Evolutionary conservation across 805 yeast genomes (phyloP).

Genomic region (Martiniozyma abietophila): DNA sequence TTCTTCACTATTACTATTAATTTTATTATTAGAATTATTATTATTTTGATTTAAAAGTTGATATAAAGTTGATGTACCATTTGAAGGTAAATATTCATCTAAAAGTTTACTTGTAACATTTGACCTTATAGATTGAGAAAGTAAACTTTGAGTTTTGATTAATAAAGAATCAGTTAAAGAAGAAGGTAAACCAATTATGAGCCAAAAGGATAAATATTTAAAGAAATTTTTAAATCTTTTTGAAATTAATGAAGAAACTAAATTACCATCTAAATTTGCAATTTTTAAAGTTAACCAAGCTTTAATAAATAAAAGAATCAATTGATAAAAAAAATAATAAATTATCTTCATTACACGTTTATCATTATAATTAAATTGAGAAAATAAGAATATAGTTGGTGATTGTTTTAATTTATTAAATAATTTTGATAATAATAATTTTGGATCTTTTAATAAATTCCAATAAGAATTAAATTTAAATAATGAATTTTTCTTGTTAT

Average conservation of each 20-base stretch:
- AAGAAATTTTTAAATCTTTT: constrained; percentile 58
- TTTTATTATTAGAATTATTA: constrained; percentile 8
- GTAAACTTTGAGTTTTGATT: constrained; percentile 46
- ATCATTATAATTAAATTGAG: constrained; percentile 12
- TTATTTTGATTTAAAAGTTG: constrained; percentile 45
- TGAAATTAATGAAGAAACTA: constrained; percentile 73
- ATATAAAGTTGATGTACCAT: constrained; percentile 62
- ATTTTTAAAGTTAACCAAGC: constrained; percentile 72
- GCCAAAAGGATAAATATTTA: constrained; percentile 62
- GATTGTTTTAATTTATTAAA: constrained; percentile 9
- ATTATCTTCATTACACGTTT: constrained; percentile 11
- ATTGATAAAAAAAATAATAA: constrained; percentile 37
- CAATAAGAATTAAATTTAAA: neutral
- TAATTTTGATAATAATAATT: neutral
- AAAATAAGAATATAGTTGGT: constrained; percentile 13
- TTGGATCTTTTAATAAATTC: constrained; percentile 2
- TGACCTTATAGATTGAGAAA: constrained; percentile 50
- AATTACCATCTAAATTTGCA: constrained; percentile 76
- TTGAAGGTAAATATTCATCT: constrained; percentile 62
- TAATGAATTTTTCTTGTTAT: neutral
- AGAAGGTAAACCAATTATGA: constrained; percentile 80
- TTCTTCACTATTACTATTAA: neutral
- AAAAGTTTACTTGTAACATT: constrained; percentile 58
- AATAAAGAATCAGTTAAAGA: constrained; percentile 67
- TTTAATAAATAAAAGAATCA: constrained; percentile 51